Base-by-base conservation (phyloP, 352 stramenopile genomes). In the Thraustochytrium striatum region DNA sequence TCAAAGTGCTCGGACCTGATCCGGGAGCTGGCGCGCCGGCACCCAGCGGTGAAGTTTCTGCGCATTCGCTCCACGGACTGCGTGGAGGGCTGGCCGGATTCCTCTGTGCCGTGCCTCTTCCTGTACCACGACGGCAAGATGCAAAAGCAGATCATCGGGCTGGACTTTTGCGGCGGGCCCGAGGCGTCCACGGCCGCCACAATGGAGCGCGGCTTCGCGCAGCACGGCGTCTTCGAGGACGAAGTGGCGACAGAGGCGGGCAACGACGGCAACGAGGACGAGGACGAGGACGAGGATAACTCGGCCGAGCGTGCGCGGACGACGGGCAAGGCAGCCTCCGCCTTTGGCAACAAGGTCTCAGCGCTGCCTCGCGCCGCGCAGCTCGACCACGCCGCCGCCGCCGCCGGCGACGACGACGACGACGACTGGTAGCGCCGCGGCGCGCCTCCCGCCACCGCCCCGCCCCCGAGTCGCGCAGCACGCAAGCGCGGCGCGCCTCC, bases 11-110 rank as follows among this genome's bases (percentile, higher is more conserved):
- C 95, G 69, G 86, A 93, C 73, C 84, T 93, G 38, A 84, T 96
- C 19, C 87, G 89, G 2, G 87, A 84, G 25, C 86, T 97, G 19
- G 91, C 91, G n/a, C 87, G 87, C 81, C 90, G 88, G 62, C 91
- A 96, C 82, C 87, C 86, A 69, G 89, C 93, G 68, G 86, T 96
- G 75, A 97, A 97, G 84, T 96, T 97, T 72, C 88, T 97, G 72
- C 93, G 90, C 82, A 97, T 97, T 72, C 89, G 92, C 78, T 91
- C 89, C 36, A 89, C 92, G 70, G 86, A 89, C 11, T 93, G 89
- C 33, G 89, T 96, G 53, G 92, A 96, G 83, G 96, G 96, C 83
- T 97, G 91, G 91, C 92, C 91, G 33, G 72, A 89, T 35, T 80
- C 84, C 79, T 96, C 95, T 86, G 91, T 93, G 73, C 92, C 92